phyloP scores from a whole-genome alignment of 2,329 filamentous ascomycete genomes.

The Diaporthe caulivora region DNA sequence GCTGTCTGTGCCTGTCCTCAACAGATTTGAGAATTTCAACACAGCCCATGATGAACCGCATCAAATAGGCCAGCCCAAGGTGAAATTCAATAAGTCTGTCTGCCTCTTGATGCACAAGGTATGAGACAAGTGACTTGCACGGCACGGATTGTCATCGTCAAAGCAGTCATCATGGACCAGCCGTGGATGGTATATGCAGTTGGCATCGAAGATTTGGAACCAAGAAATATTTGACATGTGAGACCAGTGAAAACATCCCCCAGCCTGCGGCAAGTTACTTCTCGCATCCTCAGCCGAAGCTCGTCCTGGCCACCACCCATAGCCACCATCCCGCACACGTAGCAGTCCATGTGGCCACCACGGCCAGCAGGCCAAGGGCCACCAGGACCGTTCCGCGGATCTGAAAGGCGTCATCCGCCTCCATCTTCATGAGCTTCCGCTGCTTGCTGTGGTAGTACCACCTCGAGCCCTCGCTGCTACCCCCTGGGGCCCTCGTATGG shows the following conservation, averaged over 20 bases:
- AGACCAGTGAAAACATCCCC: neutral
- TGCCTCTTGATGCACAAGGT: neutral
- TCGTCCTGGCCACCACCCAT: slow-evolving; percentile 16
- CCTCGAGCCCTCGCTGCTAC: slow-evolving; percentile 45
- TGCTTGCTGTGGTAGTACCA: slow-evolving; percentile 69
- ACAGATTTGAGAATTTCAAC: neutral
- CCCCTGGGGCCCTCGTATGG: neutral
- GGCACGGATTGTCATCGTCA: neutral
- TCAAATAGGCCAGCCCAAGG: too few species aligned
- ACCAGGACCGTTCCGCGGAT: slow-evolving; percentile 67
- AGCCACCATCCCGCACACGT: slow-evolving; percentile 45
- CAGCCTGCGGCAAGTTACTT: too few species aligned
- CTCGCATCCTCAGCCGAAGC: neutral
- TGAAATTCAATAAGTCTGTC: neutral
- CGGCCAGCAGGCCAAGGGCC: slow-evolving; percentile 55
- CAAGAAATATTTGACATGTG: neutral
- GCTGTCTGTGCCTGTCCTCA: neutral
- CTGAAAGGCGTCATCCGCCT: slow-evolving; percentile 74
- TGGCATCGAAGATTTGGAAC: neutral
- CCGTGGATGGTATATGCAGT: neutral
- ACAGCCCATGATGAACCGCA: neutral
- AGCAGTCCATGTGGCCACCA: slow-evolving; percentile 47
- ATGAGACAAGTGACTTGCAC: neutral
- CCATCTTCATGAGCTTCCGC: slow-evolving; percentile 71
- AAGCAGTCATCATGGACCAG: slow-evolving; percentile 4